Conservation (phyloP, 2,329 filamentous ascomycete genomes). For the Beauveria asiatica region DNA sequence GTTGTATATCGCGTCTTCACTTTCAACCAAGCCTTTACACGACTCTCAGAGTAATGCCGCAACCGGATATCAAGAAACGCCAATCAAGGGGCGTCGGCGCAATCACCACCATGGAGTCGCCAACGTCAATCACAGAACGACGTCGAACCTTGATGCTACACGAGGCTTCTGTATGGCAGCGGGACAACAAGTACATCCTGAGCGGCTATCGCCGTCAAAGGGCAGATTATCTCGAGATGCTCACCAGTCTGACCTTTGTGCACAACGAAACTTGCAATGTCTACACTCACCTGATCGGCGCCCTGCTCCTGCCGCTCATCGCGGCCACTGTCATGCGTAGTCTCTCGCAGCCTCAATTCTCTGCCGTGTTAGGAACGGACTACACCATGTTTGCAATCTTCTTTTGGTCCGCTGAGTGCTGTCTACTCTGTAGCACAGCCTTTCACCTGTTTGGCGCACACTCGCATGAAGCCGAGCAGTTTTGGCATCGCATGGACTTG, state of each 20-base stretch:
- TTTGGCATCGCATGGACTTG: slow-evolving; percentile 16
- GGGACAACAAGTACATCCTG: slow-evolving; percentile 11
- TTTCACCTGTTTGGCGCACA: slow-evolving; percentile 14
- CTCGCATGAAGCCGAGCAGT: slow-evolving; percentile 14
- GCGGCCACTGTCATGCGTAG: not conserved
- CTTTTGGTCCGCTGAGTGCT: slow-evolving; percentile 13
- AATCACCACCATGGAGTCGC: not conserved
- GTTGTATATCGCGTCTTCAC: not conserved
- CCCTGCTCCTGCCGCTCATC: slow-evolving; percentile 1
- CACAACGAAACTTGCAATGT: slow-evolving; percentile 12
- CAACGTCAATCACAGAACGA: not conserved
- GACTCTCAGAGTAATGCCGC: not conserved
- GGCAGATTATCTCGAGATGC: slow-evolving; percentile 2
- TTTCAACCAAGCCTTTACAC: not conserved
- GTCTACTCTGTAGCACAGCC: slow-evolving; percentile 12
- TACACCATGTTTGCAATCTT: slow-evolving; percentile 13
- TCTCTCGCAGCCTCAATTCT: slow-evolving; percentile 7
- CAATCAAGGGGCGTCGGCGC: not conserved
- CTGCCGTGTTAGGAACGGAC: not conserved
- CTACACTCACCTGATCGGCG: slow-evolving; percentile 10
- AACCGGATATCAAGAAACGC: not conserved
- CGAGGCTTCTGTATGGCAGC: slow-evolving; percentile 12
- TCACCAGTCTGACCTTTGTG: slow-evolving; percentile 8
- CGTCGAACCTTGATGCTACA: slow-evolving; percentile 9
- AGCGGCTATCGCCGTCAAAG: slow-evolving; percentile 2